Base-by-base conservation (phyloP, 2,329 filamentous ascomycete genomes). In the Aspergillus thermomutatus region DNA sequence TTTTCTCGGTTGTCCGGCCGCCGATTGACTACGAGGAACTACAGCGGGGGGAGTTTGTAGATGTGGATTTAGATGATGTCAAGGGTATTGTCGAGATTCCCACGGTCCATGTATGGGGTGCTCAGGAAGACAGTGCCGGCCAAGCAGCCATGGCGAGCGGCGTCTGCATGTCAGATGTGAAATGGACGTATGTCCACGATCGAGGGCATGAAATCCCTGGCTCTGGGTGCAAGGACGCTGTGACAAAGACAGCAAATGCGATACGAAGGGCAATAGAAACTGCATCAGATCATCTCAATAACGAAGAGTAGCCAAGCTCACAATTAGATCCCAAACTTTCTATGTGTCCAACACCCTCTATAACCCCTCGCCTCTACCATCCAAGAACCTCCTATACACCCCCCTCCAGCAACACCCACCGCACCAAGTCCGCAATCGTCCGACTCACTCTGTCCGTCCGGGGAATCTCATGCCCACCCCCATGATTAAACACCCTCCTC, bases 401-500 rank as follows among this genome's bases (percentile, higher is more conserved):
- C n/a, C 51, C 61, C 49, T 57, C 60, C 27, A 41, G 43, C 53
- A 66, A 49, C n/a, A 56, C 70, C 72, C 71, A 73, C 34, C 66
- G 51, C 17, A 74, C 62, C 52, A 73, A 54, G 45, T 65, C 64
- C 8, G 70, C 71, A 52, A 77, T 69, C 7, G 59, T 56, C 19
- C 61, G 56, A 40, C 65, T 72, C 19, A 77, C 73, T 17, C 14
- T 55, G 9, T 57, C 59, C 5, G 50, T 67, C 31, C 76, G 63
- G 8, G 76, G 76, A 58, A 79, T 75, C 57, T 78, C 76, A 70
- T 79, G 76, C 0, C 76, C 76, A 6, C 76, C 76, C 0, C 65
- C 67, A 64, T 78, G 76, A 56, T 77, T 66, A 62, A 69, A 78
- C 3, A 61, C 60, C 27, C 61, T 69, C 25, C 70, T 65, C n/a